Percentiles rank a stretch among this genome's conserved stretches.
These are phyloP conservation scores for Linderniella brevidens DNA, from an alignment of 257 asterid species.

Conservation along the genomic window DNA sequence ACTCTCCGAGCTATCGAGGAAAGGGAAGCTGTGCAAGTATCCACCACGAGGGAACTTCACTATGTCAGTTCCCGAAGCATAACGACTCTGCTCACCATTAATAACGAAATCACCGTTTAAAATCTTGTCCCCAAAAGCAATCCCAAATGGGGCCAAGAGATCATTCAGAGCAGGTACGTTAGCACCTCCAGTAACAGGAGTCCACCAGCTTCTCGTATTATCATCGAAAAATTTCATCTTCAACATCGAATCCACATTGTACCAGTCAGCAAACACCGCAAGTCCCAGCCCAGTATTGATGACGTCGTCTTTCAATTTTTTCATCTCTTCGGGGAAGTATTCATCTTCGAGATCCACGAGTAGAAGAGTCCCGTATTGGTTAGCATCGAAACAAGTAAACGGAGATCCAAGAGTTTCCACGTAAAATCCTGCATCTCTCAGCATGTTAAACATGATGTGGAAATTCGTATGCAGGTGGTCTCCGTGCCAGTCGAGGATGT, in stretches of 20 bases:
- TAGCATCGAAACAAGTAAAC: slow-evolving; percentile 92
- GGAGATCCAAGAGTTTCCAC: slow-evolving; percentile 97
- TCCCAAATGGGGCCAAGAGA: slow-evolving; percentile 85
- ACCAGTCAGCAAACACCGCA: slow-evolving; percentile 97
- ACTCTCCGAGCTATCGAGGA: slow-evolving; percentile 93
- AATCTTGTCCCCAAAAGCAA: slow-evolving; percentile 95
- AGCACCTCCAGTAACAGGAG: slow-evolving; percentile 96
- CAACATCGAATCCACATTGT: slow-evolving; percentile 90
- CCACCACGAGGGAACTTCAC: slow-evolving; percentile 89
- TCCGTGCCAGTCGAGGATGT: slow-evolving; percentile 98
- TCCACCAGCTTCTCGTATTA: slow-evolving; percentile 98
- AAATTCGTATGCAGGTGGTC: slow-evolving; percentile 95
- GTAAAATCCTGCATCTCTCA: slow-evolving; percentile 88
- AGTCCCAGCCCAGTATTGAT: slow-evolving; percentile 57
- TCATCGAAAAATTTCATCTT: slow-evolving; percentile 97
- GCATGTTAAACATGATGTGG: slow-evolving; percentile 88
- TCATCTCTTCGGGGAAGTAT: slow-evolving; percentile 67
- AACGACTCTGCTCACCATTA: slow-evolving; percentile 83
- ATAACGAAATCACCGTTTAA: slow-evolving; percentile 86
- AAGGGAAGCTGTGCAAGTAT: slow-evolving; percentile 88
- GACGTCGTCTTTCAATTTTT: slow-evolving; percentile 71
- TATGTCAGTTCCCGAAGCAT: slow-evolving; percentile 91
- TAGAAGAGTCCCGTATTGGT: slow-evolving; percentile 79
- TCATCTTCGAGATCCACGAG: slow-evolving; percentile 97
- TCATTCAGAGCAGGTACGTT: slow-evolving; percentile 91